phyloP scores from a whole-genome alignment of 257 asterid species.

The Knoxia roxburghii region DNA sequence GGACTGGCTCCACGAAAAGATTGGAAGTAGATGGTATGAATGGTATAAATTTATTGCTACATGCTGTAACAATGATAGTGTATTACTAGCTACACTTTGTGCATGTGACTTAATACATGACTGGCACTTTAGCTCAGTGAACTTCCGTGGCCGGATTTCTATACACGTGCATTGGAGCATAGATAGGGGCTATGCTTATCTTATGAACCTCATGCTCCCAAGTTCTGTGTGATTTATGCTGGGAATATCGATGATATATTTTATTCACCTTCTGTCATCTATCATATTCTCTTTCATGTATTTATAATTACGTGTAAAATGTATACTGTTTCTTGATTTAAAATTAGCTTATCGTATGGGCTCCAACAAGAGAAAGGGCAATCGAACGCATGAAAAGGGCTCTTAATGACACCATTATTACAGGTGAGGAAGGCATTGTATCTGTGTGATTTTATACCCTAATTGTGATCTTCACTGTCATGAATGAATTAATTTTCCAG shows the following conservation, averaged over 20 bases:
- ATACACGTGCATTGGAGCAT: background rate
- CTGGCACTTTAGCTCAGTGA: background rate
- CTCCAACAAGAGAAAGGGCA: constrained; percentile 94
- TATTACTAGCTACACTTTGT: background rate
- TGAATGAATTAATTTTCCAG: background rate
- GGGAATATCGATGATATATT: background rate
- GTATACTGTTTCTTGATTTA: constrained; percentile 5
- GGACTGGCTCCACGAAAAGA: background rate
- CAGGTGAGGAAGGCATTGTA: constrained; percentile 43
- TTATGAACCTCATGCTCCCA: background rate
- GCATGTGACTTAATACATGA: background rate
- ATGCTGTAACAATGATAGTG: background rate
- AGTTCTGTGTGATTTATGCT: background rate
- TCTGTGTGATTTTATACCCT: background rate
- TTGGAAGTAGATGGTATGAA: background rate
- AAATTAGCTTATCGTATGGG: constrained; percentile 93
- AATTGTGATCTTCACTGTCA: background rate
- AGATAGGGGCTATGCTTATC: background rate
- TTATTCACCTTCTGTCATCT: background rate
- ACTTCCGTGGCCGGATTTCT: background rate
- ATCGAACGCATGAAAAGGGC: constrained; percentile 98
- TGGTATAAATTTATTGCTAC: background rate
- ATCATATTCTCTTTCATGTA: constrained; percentile 13
- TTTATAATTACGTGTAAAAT: background rate
- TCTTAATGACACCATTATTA: constrained; percentile 79